Percentiles rank a stretch among this genome's conserved stretches.
phyloP scores from a whole-genome alignment of 805 yeast species.

The Candida ascalaphidarum region DNA sequence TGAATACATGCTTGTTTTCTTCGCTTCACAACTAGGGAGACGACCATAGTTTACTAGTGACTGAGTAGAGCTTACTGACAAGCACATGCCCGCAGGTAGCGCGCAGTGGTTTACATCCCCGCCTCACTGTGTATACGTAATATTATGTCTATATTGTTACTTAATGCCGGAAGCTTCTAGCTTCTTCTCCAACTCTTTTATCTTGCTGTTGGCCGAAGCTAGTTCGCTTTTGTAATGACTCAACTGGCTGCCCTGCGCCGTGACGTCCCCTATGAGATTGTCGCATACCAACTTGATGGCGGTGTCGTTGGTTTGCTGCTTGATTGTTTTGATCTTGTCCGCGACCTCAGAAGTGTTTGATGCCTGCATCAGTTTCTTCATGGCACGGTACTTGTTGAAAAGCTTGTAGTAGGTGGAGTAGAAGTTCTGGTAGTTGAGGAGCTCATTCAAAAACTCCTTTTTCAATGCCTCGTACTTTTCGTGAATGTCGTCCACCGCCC shows the following conservation, averaged over 20 bases:
- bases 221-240: conserved; percentile 16
- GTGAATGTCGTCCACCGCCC: too few species aligned
- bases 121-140: too few species aligned
- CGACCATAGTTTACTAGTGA: too few species aligned
- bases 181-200: conserved; percentile 9
- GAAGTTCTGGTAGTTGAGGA: conserved; percentile 15
- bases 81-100: too few species aligned
- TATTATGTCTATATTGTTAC: too few species aligned
- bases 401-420: conserved; percentile 23
- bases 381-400: conserved; percentile 16
- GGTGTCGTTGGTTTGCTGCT: conserved; percentile 12
- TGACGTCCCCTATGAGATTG: conserved; percentile 12
- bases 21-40: too few species aligned
- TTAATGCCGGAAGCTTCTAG: too few species aligned
- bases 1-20: too few species aligned
- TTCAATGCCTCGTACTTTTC: conserved; percentile 15
- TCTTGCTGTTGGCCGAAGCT: conserved; percentile 10
- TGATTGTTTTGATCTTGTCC: conserved; percentile 11
- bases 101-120: too few species aligned
- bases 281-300: conserved; percentile 13
- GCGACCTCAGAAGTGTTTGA: background rate
- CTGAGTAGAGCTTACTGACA: too few species aligned
- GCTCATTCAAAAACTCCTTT: conserved; percentile 19
- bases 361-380: conserved; percentile 5
- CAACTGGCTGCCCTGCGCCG: conserved; percentile 3